phyloP scores from a whole-genome alignment of 345 rosid species.

The Kernera saxatilis region DNA sequence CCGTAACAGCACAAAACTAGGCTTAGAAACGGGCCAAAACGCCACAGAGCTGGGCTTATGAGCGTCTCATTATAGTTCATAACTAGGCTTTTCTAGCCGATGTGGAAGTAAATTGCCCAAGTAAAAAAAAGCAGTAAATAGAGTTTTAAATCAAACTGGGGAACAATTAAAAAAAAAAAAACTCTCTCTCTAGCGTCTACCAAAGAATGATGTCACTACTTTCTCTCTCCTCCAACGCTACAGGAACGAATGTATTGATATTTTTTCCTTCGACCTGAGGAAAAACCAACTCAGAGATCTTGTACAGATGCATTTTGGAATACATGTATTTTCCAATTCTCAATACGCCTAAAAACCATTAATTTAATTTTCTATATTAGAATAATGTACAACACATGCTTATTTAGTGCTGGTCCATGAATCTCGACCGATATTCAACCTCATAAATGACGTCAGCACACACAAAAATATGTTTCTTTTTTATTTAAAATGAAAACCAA shows the following conservation, averaged over 20 bases:
- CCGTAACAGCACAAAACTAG: too few species aligned
- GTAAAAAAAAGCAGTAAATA: too few species aligned
- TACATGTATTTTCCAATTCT: neutral
- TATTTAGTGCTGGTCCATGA: conserved; percentile 21
- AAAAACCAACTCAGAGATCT: conserved; percentile 18
- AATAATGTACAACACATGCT: neutral
- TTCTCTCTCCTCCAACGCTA: conserved; percentile 1
- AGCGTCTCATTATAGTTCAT: too few species aligned
- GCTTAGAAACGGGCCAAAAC: too few species aligned
- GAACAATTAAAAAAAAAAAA: neutral
- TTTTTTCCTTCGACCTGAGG: neutral
- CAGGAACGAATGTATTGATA: neutral
- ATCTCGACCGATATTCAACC: conserved; percentile 18
- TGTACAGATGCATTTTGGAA: conserved; percentile 7
- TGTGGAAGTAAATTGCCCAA: too few species aligned
- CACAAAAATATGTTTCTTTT: neutral
- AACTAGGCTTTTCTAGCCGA: too few species aligned
- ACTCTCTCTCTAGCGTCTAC: neutral
- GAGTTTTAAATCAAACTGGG: too few species aligned
- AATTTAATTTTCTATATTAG: neutral
- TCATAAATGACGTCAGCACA: conserved; percentile 8
- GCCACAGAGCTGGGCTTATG: too few species aligned
- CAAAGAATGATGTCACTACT: neutral
- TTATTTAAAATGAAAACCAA: neutral
- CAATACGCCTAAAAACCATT: neutral